Base-by-base conservation (phyloP, 75 land plant genomes). In the Selaginella moellendorffii region DNA sequence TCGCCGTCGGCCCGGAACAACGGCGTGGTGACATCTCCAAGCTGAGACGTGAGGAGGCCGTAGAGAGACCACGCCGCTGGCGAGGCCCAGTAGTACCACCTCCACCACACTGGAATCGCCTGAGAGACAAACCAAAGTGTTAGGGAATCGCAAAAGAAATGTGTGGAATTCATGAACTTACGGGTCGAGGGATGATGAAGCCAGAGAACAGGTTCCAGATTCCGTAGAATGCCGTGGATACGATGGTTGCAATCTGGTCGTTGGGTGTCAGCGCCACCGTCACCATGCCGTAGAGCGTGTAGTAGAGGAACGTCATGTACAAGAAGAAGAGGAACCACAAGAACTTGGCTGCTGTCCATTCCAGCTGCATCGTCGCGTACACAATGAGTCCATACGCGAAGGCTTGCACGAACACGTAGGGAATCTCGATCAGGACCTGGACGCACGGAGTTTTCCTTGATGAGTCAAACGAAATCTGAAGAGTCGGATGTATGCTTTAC, bases 91-190 rank as follows among this genome's bases (percentile, higher is more conserved):
- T 68, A 79, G 46, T 75, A 79, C 81, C 81, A 79, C 36, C 70
- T 75, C 81, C 81, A 79, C 81, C 81, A 79, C 5, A 65, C 53
- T 12, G 81, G 81, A 25, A 79, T 79, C 28, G 42, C 71, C 81
- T 79, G 78, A 28, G n/a, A n/a, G n/a, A n/a, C n/a, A n/a, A n/a
- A n/a, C n/a, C n/a, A n/a, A n/a, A n/a, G n/a, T n/a, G n/a, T n/a
- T n/a, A n/a, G n/a, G n/a, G n/a, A n/a, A n/a, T n/a, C n/a, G n/a
- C n/a, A n/a, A n/a, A n/a, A n/a, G n/a, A n/a, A n/a, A n/a, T 36
- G 46, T 36, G 46, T 36, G 46, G 5, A 14, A 36, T 5, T 36
- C n/a, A 36, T 36, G 14, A 5, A 36, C 46, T 36, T 36, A 36
- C 46, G 10, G 46, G 46, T 36, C 46, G 46, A 14, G 46, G 10